Base-by-base conservation (phyloP, 352 stramenopile species). In the Phytophthora pistaciae region DNA sequence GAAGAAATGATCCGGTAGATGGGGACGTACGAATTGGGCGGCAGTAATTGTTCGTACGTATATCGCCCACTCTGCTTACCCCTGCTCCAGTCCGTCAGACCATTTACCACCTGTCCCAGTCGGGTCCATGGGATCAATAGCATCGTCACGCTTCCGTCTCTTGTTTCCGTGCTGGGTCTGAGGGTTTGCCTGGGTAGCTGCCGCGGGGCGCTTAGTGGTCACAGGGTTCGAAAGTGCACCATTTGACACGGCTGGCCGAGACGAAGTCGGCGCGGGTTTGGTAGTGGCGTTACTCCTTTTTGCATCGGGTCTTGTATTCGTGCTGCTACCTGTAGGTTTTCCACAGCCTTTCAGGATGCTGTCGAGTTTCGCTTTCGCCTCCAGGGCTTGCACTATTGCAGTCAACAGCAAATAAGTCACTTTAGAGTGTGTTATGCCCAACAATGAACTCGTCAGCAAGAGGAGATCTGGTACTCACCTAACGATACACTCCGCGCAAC, bases 291-390 rank as follows among this genome's bases (percentile, higher is more conserved):
- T 44, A n/a, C 11, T 71, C 49, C 52, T 7, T 65, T 66, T 71
- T 18, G 46, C 55, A 44, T 63, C 54, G 46, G 38, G 3, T n/a
- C 9, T 60, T 8, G 21, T 18, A 53, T 44, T 60, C 25, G 48
- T 20, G 23, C 48, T 66, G 31, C 38, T 18, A 4, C 13, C 36
- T 44, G 44, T 20, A 42, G 50, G 21, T 1, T 60, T 63, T 5
- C 79, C 82, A 60, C 79, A 87, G 18, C 40, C 40, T 69, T 83
- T 79, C n/a, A 92, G 54, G 55, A 92, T 85, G 2, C 57, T 75
- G 42, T 92, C 84, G 14, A 92, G 72, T 57, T 80, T 88, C 2
- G 84, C 86, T 71, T 87, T 92, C n/a, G 82, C 79, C 18, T 84
- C 73, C 40, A 88, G 56, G 13, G 84, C 82, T 81, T 91, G 66